Percentiles rank a stretch among this genome's conserved stretches.
Evolutionary conservation across 176 grass and related monocot genomes (phyloP).

Genomic region (Triticum aestivum): IWGSC_CS_RefSeq_v2.1 NC_057807.1:103180968-103181467

Average conservation of each 20-base stretch:
- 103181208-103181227: conserved; percentile 16
- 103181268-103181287: not conserved
- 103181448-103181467: not conserved
- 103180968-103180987: conserved; percentile 28
- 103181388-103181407: not conserved
- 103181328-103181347: not conserved
- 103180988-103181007: conserved; percentile 4
- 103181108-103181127: conserved; percentile 3
- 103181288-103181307: not conserved
- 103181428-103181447: not conserved
- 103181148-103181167: not conserved
- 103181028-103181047: conserved; percentile 15
- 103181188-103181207: not conserved
- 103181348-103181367: conserved; percentile 3
- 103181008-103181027: not conserved
- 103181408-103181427: not conserved
- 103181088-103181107: conserved; percentile 6
- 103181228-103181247: not conserved
- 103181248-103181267: not conserved
- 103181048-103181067: conserved; percentile 8
- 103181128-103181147: conserved; percentile 11
- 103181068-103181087: not conserved
- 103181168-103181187: not conserved
- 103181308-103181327: not conserved
- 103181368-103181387: not conserved